Conservation (phyloP, 2,329 filamentous ascomycete genomes). For the Claviceps sp. region DNA sequence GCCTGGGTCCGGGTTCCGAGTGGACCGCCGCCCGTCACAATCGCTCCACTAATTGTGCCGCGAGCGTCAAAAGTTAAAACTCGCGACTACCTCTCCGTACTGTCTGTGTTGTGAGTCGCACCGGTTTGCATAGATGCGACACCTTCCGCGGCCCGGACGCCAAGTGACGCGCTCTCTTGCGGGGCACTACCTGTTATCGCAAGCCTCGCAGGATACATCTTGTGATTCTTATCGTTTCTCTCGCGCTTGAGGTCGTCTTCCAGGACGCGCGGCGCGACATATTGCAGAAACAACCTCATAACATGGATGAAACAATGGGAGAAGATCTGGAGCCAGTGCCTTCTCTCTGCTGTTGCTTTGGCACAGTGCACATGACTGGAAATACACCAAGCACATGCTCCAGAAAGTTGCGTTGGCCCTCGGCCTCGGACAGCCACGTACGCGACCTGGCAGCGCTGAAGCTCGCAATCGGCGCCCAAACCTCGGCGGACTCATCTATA, state of each 20-base stretch:
- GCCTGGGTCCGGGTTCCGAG: no score
- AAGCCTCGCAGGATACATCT: conserved; percentile 37
- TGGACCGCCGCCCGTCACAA: no score
- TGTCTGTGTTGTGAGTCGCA: no score
- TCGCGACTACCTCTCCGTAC: no score
- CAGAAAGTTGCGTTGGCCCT: conserved; percentile 58
- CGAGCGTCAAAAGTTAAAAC: no score
- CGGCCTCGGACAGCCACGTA: conserved; percentile 70
- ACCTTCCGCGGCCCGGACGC: conserved; percentile 9
- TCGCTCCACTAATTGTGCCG: no score
- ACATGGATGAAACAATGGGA: background rate
- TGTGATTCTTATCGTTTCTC: conserved; percentile 46
- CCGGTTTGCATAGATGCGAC: no score
- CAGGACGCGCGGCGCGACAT: conserved; percentile 40
- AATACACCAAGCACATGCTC: conserved; percentile 72
- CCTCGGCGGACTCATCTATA: conserved; percentile 50
- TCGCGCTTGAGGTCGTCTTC: conserved; percentile 55
- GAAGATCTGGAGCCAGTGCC: background rate
- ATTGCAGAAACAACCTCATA: conserved; percentile 5
- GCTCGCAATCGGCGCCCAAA: conserved; percentile 72
- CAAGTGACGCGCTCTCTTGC: conserved; percentile 46
- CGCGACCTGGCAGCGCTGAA: conserved; percentile 80
- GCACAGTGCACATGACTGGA: conserved; percentile 39
- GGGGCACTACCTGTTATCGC: conserved; percentile 19
- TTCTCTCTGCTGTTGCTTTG: no score